These are phyloP conservation scores for Suhomyces xylopsoci DNA, from an alignment of 805 yeast species.

Conservation along the genomic window DNA sequence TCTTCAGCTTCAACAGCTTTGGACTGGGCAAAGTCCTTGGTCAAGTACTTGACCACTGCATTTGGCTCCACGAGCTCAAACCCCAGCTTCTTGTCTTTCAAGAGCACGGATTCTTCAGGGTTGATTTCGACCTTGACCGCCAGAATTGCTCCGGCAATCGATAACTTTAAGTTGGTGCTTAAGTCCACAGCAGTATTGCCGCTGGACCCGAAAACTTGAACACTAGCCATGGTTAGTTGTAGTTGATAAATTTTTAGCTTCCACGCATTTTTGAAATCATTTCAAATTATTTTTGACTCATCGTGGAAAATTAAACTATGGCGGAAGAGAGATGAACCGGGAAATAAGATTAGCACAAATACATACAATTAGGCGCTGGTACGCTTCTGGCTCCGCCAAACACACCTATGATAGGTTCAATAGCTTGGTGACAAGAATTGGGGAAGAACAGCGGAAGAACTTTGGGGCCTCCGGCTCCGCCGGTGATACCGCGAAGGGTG, in stretches of 20 bases:
- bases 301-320: not conserved
- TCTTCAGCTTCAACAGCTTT: conserved; percentile 43
- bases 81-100: conserved; percentile 33
- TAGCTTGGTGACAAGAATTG: not conserved
- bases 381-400: not conserved
- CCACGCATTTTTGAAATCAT: not conserved
- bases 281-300: conserved; percentile 2
- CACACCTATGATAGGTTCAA: conserved; percentile 1
- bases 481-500: not conserved
- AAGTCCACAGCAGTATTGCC: conserved; percentile 15
- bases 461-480: not conserved
- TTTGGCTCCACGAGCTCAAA: conserved; percentile 61
- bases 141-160: conserved; percentile 18
- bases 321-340: not conserved
- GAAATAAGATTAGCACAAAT: not conserved
- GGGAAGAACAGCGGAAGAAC: not conserved
- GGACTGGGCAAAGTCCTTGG: conserved; percentile 43
- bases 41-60: conserved; percentile 64
- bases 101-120: conserved; percentile 21
- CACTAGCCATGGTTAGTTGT: not conserved
- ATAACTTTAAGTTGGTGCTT: conserved; percentile 23
- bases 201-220: conserved; percentile 9
- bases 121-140: conserved; percentile 15
- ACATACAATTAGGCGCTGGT: not conserved
- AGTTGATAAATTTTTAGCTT: not conserved